These are phyloP conservation scores for Maudiozyma turicensis DNA, from an alignment of 805 yeast genomes.

Conservation along the genomic window DNA sequence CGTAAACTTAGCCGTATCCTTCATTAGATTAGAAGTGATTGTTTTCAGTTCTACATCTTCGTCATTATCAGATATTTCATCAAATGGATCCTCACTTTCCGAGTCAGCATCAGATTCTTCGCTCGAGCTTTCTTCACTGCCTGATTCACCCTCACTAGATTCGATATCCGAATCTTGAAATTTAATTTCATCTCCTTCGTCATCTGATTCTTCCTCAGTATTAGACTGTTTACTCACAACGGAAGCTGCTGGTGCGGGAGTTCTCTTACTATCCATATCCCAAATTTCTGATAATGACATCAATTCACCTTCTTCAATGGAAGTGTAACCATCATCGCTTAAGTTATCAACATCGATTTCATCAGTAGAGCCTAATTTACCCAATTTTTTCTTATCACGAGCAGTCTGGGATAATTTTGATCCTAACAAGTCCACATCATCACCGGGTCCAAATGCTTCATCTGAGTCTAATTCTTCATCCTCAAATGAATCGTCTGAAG, in stretches of 20 bases:
- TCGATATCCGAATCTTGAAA: conserved; percentile 15
- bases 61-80: conserved; percentile 36
- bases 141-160: conserved; percentile 4
- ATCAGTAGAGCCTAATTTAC: conserved; percentile 12
- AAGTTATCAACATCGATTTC: conserved; percentile 37
- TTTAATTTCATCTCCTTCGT: conserved; percentile 7
- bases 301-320: conserved; percentile 63
- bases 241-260: conserved; percentile 6
- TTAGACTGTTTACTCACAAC: conserved; percentile 8
- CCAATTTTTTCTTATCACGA: conserved; percentile 43
- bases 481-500: conserved; percentile 32
- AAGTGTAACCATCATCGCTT: conserved; percentile 41
- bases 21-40: conserved; percentile 31
- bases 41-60: conserved; percentile 48
- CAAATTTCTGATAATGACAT: conserved; percentile 78
- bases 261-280: conserved; percentile 58
- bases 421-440: conserved; percentile 53
- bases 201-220: conserved; percentile 8
- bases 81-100: conserved; percentile 26
- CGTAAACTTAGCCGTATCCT: conserved; percentile 25
- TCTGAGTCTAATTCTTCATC: conserved; percentile 76
- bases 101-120: conserved; percentile 10
- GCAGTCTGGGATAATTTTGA: conserved; percentile 62
- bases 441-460: conserved; percentile 80
- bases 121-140: conserved; percentile 1